Conservation (phyloP, 495 filamentous ascomycete genomes). For the Aspergillus diversus region DNA sequence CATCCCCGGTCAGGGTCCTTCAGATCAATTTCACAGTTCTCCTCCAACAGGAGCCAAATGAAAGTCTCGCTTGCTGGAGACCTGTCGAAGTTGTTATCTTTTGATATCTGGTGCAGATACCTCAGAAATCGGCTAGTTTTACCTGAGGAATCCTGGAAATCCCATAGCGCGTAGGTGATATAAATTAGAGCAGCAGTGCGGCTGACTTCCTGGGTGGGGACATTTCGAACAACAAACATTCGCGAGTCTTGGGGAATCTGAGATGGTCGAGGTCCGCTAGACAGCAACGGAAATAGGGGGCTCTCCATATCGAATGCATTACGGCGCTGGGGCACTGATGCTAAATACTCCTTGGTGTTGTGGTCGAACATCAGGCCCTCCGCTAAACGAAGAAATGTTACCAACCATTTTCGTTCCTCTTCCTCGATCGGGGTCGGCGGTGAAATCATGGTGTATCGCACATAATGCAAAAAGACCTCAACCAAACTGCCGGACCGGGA, state of each 20-base stretch:
- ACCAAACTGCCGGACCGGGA: constrained; percentile 30
- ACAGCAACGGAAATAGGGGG: constrained; percentile 45
- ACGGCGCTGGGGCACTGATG: constrained; percentile 34
- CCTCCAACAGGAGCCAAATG: constrained; percentile 47
- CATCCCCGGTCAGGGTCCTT: constrained; percentile 44
- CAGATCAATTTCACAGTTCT: constrained; percentile 41
- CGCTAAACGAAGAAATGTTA: constrained; percentile 44
- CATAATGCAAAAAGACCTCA: constrained; percentile 44
- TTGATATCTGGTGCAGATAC: constrained; percentile 31
- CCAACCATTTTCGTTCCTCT: constrained; percentile 35
- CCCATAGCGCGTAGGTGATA: constrained; percentile 45
- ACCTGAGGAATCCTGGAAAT: constrained; percentile 36
- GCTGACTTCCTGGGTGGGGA: constrained; percentile 42
- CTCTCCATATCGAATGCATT: constrained; percentile 45
- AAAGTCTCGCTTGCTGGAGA: constrained; percentile 48
- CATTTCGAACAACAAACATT: constrained; percentile 43
- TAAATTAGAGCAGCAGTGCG: constrained; percentile 48
- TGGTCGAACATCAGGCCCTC: constrained; percentile 42
- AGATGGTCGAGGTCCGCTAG: constrained; percentile 50
- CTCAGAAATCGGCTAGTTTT: constrained; percentile 42
- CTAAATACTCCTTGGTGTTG: constrained; percentile 31
- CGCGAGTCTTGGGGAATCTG: constrained; percentile 43
- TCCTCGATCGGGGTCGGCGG: constrained; percentile 8
- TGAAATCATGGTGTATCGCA: constrained; percentile 39
- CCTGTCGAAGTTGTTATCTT: constrained; percentile 41